Conservation (phyloP, 495 filamentous ascomycete genomes). For the Trichoderma reesei region DNA sequence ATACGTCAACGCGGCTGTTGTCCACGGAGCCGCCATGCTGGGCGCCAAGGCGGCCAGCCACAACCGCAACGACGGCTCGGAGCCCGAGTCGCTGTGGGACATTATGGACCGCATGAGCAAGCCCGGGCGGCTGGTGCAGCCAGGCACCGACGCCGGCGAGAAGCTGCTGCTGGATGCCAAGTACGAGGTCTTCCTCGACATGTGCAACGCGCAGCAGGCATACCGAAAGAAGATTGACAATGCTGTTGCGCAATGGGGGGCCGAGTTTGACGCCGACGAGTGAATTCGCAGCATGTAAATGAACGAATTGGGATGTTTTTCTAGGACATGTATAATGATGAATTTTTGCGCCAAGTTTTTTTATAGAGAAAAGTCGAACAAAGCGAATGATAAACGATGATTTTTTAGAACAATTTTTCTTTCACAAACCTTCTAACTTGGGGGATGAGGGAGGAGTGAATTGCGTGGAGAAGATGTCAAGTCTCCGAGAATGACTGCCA, state of each 20-base stretch:
- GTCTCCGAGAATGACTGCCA: no score
- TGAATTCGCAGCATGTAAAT: not conserved
- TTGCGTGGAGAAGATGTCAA: no score
- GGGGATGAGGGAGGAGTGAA: not conserved
- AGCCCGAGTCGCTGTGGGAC: slow-evolving; percentile 67
- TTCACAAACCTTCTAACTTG: not conserved
- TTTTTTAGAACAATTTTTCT: no score
- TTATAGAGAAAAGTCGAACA: not conserved
- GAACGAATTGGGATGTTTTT: not conserved
- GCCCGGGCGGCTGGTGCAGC: slow-evolving; percentile 72
- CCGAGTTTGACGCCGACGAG: not conserved
- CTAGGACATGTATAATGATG: slow-evolving; percentile 4
- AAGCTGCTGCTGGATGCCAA: slow-evolving; percentile 75
- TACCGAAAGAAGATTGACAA: slow-evolving; percentile 62
- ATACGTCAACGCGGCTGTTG: slow-evolving; percentile 92
- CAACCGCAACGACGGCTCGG: slow-evolving; percentile 42
- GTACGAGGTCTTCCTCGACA: slow-evolving; percentile 75
- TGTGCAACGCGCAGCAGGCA: slow-evolving; percentile 62
- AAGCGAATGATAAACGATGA: not conserved
- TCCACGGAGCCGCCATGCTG: slow-evolving; percentile 93
- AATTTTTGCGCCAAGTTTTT: not conserved
- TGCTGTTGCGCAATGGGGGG: slow-evolving; percentile 43
- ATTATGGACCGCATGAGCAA: slow-evolving; percentile 98
- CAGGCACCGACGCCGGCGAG: slow-evolving; percentile 56
- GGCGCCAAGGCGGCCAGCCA: slow-evolving; percentile 88